Conservation (phyloP, 164 flowering plant genomes). For the Echeveria elegans region DNA sequence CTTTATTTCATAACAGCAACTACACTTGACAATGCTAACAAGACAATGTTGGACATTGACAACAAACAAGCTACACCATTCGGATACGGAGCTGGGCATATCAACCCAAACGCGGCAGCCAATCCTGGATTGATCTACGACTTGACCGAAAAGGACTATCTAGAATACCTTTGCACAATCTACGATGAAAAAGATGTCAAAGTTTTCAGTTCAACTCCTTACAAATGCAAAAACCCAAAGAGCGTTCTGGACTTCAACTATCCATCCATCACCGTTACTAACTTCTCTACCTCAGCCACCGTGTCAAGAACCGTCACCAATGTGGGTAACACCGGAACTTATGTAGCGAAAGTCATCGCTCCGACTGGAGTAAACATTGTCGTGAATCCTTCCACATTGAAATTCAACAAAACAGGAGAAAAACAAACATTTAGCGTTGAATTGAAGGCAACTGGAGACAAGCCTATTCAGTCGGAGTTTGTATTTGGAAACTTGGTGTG, state of each 20-base stretch:
- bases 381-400: not conserved
- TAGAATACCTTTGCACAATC: not conserved
- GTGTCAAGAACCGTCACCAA: not conserved
- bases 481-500: slow-evolving; percentile 7
- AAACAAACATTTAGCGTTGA: not conserved
- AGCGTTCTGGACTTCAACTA: not conserved
- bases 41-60: not conserved
- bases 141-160: not conserved
- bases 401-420: not conserved
- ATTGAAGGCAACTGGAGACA: not conserved
- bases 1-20: not conserved
- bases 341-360: not conserved
- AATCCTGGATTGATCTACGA: not conserved
- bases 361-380: not conserved
- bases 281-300: not conserved
- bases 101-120: not conserved
- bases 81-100: not conserved
- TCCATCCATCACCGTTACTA: not conserved
- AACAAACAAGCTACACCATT: not conserved
- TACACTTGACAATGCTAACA: not conserved
- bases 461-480: not conserved
- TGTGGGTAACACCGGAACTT: not conserved
- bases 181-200: not conserved
- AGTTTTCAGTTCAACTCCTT: not conserved
- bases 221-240: not conserved